Conservation (phyloP, 345 rosid genomes). For the Arabidopsis suecica region DNA sequence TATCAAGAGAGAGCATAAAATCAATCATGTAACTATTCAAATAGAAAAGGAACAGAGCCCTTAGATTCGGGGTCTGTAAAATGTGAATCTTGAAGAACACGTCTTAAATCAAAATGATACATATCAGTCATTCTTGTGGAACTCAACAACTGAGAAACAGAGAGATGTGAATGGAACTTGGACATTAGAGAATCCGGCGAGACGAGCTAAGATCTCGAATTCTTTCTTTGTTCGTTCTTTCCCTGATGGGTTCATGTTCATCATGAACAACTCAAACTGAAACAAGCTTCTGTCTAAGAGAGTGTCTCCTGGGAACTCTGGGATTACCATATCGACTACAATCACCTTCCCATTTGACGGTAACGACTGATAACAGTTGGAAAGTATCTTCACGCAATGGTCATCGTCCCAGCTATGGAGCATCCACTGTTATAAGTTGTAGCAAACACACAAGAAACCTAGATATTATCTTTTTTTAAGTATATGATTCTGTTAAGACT, state of each 20-base stretch:
- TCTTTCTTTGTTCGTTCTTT: slow-evolving; percentile 56
- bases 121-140: slow-evolving; percentile 42
- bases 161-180: slow-evolving; percentile 45
- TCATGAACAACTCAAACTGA: slow-evolving; percentile 50
- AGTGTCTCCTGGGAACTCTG: slow-evolving; percentile 46
- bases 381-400: slow-evolving; percentile 53
- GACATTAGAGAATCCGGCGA: slow-evolving; percentile 58
- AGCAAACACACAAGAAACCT: slow-evolving; percentile 16
- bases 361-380: slow-evolving; percentile 51
- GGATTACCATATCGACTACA: slow-evolving; percentile 53
- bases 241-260: slow-evolving; percentile 45
- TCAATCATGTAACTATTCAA: slow-evolving; percentile 76
- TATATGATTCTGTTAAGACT: background rate
- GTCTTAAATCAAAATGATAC: background rate
- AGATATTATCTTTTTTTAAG: background rate
- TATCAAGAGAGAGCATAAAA: slow-evolving; percentile 60
- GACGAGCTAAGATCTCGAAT: slow-evolving; percentile 49
- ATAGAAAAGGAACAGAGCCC: slow-evolving; percentile 56
- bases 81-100: background rate
- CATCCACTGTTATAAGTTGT: slow-evolving; percentile 49
- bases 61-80: background rate
- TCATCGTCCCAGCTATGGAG: slow-evolving; percentile 54
- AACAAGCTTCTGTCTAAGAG: slow-evolving; percentile 43
- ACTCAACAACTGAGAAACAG: slow-evolving; percentile 55
- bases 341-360: slow-evolving; percentile 54